Base-by-base conservation (phyloP, 179 eudicot genomes). In the Patellifolia procumbens region DNA sequence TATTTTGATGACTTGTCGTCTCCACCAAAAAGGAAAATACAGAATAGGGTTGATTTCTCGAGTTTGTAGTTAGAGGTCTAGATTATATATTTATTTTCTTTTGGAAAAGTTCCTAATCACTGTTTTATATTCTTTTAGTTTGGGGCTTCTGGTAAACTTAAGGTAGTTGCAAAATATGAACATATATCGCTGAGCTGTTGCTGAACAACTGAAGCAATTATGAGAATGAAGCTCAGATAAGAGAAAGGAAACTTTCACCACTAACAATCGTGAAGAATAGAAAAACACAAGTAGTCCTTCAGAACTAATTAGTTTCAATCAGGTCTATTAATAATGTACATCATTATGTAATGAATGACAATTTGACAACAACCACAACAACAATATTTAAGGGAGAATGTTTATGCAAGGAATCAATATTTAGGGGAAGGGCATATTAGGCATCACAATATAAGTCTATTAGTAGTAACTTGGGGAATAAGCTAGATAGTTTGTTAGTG, bases 101-200 rank as follows among this genome's bases (percentile, higher is more conserved):
- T 26, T 32, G 20, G 49, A 19, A 35, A 35, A 37, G 2, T 51
- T 29, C 51, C 62, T 22, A 64, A 45, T 26, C 9, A 32, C 9
- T 22, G n/a, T n/a, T 5, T 68, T 53, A 45, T 24, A 37, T 3
- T 37, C 6, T 65, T 55, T 61, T n/a, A n/a, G 8, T 46, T 58
- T 55, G 15, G 17, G 61, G 7, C 45, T 43, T 56, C 35, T 32
- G 28, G 60, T 19, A 32, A 32, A 62, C n/a, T 3, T 10, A 19
- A 29, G 48, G 39, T 62, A 64, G 29, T 13, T 34, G 32, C 24
- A 49, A 19, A 61, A 31, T 12, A 17, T 48, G 19, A 24, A 46
- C 24, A 22, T 70, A n/a, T 70, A n/a, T 22, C 16, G 66, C 24
- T 58, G 29, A 68, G 72, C 16, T 70, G 58, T 56, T 39, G 42